Evolutionary conservation across 441 rosid genomes (phyloP).

Genomic region (Hura crepitans): DNA sequence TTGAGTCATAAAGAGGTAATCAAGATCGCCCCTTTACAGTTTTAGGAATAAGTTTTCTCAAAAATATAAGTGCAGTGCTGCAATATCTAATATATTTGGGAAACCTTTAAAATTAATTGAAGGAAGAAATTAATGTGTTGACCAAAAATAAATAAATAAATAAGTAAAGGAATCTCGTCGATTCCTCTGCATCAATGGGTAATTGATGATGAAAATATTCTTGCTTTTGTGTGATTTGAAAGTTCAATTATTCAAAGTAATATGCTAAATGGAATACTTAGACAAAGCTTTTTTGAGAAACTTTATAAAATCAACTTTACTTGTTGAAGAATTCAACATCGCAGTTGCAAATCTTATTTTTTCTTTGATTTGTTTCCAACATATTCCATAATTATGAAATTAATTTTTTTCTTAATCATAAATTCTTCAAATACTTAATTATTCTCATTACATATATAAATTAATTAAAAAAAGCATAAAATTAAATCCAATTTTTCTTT

Average conservation of each 20-base stretch:
- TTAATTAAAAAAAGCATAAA: too few relatives aligned
- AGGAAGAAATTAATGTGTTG: background rate
- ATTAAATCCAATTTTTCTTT: constrained; percentile 14
- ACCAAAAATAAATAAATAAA: too few relatives aligned
- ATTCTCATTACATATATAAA: too few relatives aligned
- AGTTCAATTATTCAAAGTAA: constrained; percentile 13
- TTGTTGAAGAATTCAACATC: constrained; percentile 1
- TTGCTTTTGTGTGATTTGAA: background rate
- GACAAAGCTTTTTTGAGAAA: background rate
- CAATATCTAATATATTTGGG: too few relatives aligned
- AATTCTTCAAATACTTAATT: background rate
- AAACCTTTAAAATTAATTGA: background rate
- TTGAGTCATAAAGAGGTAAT: too few relatives aligned
- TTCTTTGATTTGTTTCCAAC: background rate
- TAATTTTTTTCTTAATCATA: too few relatives aligned
- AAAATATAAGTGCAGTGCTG: background rate
- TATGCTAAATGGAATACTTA: constrained; percentile 3
- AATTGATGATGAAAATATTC: background rate
- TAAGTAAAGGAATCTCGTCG: constrained; percentile 2
- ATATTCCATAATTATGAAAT: too few relatives aligned
- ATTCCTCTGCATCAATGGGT: constrained; percentile 9
- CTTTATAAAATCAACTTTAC: constrained; percentile 23
- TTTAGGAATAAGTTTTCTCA: background rate
- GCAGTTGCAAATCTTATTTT: background rate
- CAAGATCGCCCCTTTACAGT: background rate